A percentile compares a stretch with the other conserved stretches of the same genome.
Conservation (phyloP, 257 asterid genomes). For the Primulina eburnea region DNA sequence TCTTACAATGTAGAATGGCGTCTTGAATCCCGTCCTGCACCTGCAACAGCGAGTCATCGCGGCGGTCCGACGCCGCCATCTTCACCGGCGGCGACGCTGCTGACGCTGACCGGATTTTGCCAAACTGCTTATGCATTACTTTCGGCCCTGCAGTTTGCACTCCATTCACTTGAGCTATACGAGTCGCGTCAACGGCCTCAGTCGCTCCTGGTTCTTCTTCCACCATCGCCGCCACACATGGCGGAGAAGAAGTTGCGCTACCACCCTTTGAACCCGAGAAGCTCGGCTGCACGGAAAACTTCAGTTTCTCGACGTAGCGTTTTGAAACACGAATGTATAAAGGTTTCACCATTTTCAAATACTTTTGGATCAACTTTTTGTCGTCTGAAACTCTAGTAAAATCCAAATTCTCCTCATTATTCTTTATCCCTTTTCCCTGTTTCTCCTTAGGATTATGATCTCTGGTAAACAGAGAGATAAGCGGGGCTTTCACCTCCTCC, state of each 20-base stretch:
- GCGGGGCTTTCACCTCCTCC: slow-evolving; percentile 47
- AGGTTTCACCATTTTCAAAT: slow-evolving; percentile 78
- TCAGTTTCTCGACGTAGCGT: slow-evolving; percentile 62
- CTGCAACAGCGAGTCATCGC: slow-evolving; percentile 77
- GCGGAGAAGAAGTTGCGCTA: slow-evolving; percentile 15
- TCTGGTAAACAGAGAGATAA: slow-evolving; percentile 53
- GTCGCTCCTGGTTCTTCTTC: slow-evolving; percentile 24
- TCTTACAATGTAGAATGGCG: slow-evolving; percentile 89
- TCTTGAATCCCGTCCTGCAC: slow-evolving; percentile 85
- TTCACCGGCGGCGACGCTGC: slow-evolving; percentile 34
- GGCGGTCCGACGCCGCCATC: slow-evolving; percentile 39
- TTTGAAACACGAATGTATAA: slow-evolving; percentile 69
- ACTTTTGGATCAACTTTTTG: slow-evolving; percentile 53
- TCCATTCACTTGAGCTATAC: slow-evolving; percentile 45
- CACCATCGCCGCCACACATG: slow-evolving; percentile 22
- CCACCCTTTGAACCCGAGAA: background rate
- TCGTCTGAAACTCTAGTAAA: slow-evolving; percentile 33
- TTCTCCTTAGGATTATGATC: slow-evolving; percentile 50
- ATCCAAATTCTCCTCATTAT: slow-evolving; percentile 21
- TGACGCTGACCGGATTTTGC: slow-evolving; percentile 79
- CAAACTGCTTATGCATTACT: slow-evolving; percentile 56
- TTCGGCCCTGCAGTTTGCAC: slow-evolving; percentile 55
- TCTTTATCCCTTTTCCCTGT: slow-evolving; percentile 25
- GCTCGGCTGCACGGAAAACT: slow-evolving; percentile 32
- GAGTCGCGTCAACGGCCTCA: slow-evolving; percentile 11